Conservation (phyloP, 345 rosid species). For the Syzygium grande region DNA sequence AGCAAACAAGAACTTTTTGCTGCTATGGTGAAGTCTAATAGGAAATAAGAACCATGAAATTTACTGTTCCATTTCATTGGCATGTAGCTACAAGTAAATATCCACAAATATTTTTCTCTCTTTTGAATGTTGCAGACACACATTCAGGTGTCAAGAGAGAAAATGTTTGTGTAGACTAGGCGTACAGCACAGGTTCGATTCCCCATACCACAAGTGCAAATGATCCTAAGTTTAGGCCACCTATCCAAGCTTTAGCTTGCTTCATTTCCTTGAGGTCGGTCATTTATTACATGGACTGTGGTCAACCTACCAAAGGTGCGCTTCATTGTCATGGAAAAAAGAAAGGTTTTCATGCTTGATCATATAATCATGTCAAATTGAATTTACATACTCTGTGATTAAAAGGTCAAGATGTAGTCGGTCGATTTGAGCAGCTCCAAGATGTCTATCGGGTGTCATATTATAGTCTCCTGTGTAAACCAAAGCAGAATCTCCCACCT, state of each 20-base stretch:
- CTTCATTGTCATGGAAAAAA: neutral
- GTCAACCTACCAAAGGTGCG: neutral
- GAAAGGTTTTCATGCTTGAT: neutral
- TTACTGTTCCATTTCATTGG: neutral
- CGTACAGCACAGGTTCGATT: neutral
- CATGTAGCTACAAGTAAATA: neutral
- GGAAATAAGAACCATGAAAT: neutral
- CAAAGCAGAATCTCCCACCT: constrained; percentile 80
- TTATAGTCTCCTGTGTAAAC: constrained; percentile 97
- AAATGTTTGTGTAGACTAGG: neutral
- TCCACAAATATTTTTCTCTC: neutral
- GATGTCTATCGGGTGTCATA: constrained; percentile 98
- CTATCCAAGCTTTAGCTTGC: neutral
- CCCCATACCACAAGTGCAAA: neutral
- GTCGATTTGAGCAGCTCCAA: constrained; percentile 96
- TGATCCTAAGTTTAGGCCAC: neutral
- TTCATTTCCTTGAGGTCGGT: neutral
- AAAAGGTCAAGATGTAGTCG: constrained; percentile 76
- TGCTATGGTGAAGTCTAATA: neutral
- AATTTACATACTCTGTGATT: constrained; percentile 68
- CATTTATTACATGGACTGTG: neutral
- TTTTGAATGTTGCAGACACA: neutral
- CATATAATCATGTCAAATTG: neutral
- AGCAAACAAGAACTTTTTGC: neutral
- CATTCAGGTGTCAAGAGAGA: neutral